These are phyloP conservation scores for Chlamydomonas schloesseri DNA, from an alignment of 139 green algal species.

Conservation along the genomic window DNA sequence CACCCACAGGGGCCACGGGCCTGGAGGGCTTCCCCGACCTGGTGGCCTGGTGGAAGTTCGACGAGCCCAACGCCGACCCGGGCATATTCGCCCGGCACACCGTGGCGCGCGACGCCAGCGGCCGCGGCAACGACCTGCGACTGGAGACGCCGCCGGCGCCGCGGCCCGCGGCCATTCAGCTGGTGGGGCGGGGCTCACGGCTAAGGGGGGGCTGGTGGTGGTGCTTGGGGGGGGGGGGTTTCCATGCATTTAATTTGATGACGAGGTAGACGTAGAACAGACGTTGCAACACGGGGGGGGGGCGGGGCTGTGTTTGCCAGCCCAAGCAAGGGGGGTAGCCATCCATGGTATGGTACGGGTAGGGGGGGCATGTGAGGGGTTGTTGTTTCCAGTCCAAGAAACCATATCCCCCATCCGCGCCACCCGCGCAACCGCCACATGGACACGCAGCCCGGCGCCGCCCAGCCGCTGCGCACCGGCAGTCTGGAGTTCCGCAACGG, in stretches of 20 bases:
- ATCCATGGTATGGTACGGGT: no score
- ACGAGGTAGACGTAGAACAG: no score
- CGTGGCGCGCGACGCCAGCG: constrained; percentile 72
- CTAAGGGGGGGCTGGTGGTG: neutral
- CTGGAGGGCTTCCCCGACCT: constrained; percentile 75
- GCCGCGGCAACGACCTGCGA: constrained; percentile 80
- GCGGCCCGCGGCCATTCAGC: constrained; percentile 32
- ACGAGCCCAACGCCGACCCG: constrained; percentile 69
- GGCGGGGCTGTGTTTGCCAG: no score
- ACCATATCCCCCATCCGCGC: no score
- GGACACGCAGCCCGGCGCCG: constrained; percentile 31
- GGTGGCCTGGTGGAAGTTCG: constrained; percentile 90
- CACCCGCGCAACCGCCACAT: no score
- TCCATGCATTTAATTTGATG: no score
- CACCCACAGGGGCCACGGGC: constrained; percentile 26
- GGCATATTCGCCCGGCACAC: constrained; percentile 45
- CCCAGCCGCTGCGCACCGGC: constrained; percentile 40
- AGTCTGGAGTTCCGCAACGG: constrained; percentile 85
- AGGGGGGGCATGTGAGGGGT: no score
- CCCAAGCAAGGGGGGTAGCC: no score
- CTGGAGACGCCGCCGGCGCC: constrained; percentile 67
- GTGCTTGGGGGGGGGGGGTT: neutral
- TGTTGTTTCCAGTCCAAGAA: no score
- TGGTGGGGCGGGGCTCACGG: neutral
- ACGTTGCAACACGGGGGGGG: no score